A percentile compares a stretch with the other conserved stretches of the same genome.
Conservation (phyloP, 129 eudicot genomes). For the Pulicaria dysenterica region DNA sequence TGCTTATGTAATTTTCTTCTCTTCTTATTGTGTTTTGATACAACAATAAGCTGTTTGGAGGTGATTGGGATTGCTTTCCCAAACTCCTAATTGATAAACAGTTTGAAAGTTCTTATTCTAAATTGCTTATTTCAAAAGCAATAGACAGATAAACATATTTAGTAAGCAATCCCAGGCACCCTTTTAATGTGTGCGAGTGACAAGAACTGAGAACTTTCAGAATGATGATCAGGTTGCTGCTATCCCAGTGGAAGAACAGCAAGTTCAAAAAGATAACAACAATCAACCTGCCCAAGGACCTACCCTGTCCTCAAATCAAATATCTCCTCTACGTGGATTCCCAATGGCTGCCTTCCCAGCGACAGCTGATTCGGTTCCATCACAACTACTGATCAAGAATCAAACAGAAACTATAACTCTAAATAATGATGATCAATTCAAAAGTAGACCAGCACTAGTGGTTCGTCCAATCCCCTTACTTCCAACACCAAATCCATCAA, state of each 20-base stretch:
- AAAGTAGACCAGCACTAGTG: constrained; percentile 28
- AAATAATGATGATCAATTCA: constrained; percentile 21
- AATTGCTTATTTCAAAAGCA: too few relatives aligned
- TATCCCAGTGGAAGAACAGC: constrained; percentile 54
- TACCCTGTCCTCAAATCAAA: background rate
- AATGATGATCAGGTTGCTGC: constrained; percentile 55
- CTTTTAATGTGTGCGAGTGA: background rate
- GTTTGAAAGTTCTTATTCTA: too few relatives aligned
- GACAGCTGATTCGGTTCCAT: constrained; percentile 36
- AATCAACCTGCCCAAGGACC: constrained; percentile 2
- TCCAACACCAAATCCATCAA: constrained; percentile 35
- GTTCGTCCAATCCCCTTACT: constrained; percentile 35
- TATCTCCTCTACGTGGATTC: constrained; percentile 42
- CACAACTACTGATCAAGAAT: constrained; percentile 39
- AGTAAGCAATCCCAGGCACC: too few relatives aligned
- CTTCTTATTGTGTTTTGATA: too few relatives aligned
- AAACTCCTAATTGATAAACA: too few relatives aligned
- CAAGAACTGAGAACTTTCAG: constrained; percentile 11
- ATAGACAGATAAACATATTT: too few relatives aligned
- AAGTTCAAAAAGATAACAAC: constrained; percentile 38
- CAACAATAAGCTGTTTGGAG: too few relatives aligned
- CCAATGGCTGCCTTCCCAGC: constrained; percentile 44
- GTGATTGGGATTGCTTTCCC: too few relatives aligned
- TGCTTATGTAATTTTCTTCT: too few relatives aligned
- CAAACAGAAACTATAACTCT: constrained; percentile 32